Evolutionary conservation across 345 rosid species (phyloP).

Genomic region (Populus simonii): DNA sequence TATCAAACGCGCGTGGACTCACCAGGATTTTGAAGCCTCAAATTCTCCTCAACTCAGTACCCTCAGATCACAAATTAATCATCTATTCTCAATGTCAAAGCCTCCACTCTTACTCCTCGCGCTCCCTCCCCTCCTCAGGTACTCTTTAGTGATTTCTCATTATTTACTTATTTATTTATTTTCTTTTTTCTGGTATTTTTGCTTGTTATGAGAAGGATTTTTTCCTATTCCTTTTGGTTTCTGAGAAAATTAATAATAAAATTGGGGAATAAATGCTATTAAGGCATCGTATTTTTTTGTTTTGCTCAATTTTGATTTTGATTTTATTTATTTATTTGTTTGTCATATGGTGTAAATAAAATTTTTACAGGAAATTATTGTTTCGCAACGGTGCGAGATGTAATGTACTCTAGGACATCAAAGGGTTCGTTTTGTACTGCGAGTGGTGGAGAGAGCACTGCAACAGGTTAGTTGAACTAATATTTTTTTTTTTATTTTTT

Average conservation of each 20-base stretch:
- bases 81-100: constrained; percentile 23
- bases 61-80: constrained; percentile 17
- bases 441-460: constrained; percentile 16
- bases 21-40: constrained; percentile 35
- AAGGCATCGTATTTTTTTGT: too few relatives aligned
- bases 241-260: neutral
- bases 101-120: constrained; percentile 13
- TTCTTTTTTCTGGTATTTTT: too few relatives aligned
- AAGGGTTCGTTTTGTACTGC: constrained; percentile 39
- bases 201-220: too few relatives aligned
- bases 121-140: constrained; percentile 32
- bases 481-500: neutral
- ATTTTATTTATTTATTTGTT: too few relatives aligned
- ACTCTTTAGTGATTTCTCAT: neutral
- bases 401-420: constrained; percentile 17
- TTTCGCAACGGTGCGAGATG: constrained; percentile 4
- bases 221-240: neutral
- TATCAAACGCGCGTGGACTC: constrained; percentile 42
- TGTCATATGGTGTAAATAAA: too few relatives aligned
- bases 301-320: too few relatives aligned
- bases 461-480: constrained; percentile 47
- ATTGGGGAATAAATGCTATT: neutral
- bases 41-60: constrained; percentile 14
- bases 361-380: neutral
- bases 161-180: too few relatives aligned